phyloP scores from a whole-genome alignment of 768 basidiomycete genomes.

The Epithele typhae region DNA sequence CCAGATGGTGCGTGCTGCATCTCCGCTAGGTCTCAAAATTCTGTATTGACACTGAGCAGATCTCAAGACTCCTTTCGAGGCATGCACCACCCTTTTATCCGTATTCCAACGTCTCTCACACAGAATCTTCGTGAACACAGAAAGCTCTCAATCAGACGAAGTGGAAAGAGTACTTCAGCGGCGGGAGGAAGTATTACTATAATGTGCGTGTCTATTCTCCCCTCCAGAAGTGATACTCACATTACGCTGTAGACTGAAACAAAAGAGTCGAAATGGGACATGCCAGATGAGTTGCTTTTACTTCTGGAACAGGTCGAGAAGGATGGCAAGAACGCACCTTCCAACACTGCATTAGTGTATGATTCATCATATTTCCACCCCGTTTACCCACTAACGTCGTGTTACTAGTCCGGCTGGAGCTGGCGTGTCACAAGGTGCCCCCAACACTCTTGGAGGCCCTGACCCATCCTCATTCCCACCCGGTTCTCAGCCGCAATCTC shows the following conservation, averaged over 20 bases:
- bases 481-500: constrained; percentile 32
- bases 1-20: constrained; percentile 65
- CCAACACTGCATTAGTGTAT: constrained; percentile 27
- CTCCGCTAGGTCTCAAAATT: too few species aligned
- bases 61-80: constrained; percentile 90
- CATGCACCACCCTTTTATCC: constrained; percentile 27
- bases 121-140: too few species aligned
- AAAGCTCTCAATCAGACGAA: constrained; percentile 83
- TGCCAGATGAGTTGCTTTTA: constrained; percentile 89
- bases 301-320: constrained; percentile 83
- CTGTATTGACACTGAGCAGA: constrained; percentile 36
- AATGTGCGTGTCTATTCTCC: constrained; percentile 46
- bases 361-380: neutral
- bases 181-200: constrained; percentile 88
- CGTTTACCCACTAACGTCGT: neutral
- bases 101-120: neutral
- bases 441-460: constrained; percentile 48
- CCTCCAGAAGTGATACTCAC: neutral
- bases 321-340: constrained; percentile 44
- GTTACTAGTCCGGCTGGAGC: constrained; percentile 4
- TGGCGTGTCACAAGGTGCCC: constrained; percentile 44
- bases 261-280: constrained; percentile 97
- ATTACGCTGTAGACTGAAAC: constrained; percentile 55
- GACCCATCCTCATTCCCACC: constrained; percentile 43
- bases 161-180: constrained; percentile 97